Base-by-base conservation (phyloP, 345 rosid genomes). In the Aquilaria yunnanensis region DNA sequence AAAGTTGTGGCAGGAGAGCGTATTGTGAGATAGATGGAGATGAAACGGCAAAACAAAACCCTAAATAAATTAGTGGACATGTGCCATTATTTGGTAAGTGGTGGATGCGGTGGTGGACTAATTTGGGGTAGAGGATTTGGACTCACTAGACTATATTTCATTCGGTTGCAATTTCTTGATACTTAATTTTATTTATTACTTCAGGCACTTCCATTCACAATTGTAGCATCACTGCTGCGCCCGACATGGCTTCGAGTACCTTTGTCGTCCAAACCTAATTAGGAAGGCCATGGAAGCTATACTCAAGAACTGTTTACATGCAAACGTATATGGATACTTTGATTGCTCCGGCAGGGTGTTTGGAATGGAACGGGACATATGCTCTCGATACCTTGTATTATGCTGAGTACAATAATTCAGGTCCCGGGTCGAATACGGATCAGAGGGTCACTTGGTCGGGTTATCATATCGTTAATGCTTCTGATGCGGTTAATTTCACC, bases 401-500 rank as follows among this genome's bases (percentile, higher is more conserved):
- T 71, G 97, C 75, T 2, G 92, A 90, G 77, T 84, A 63, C 34
- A 67, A 72, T 10, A 90, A 88, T 46, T 72, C 73, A 0, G 97
- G 97, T 2, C 72, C 82, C 1, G 91, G 96, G 11, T 85, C 97
- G 2, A 16, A 74, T 60, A 88, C 82, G 0, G 60, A 67, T 31
- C 49, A 55, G 2, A 80, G 97, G 56, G 93, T 90, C n/a, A 75
- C 67, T 3, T 90, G 97, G 96, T 69, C 77, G 0, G 90, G 92
- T 59, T 88, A 73, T 67, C 87, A 77, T 32, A 57, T 79, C 47
- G 82, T 88, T 2, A 67, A 74, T 16, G 72, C 80, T 5, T 69
- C 77, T 1, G 90, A 88, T 31, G 97, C 92, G 0, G 79, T 64
- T 23, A 82, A 79, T 67, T 88, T 84, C 54, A 87, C 96, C 0